phyloP scores from a whole-genome alignment of 1,139 yeast genomes.

The Chernovozyma sophiae-reginae region DNA sequence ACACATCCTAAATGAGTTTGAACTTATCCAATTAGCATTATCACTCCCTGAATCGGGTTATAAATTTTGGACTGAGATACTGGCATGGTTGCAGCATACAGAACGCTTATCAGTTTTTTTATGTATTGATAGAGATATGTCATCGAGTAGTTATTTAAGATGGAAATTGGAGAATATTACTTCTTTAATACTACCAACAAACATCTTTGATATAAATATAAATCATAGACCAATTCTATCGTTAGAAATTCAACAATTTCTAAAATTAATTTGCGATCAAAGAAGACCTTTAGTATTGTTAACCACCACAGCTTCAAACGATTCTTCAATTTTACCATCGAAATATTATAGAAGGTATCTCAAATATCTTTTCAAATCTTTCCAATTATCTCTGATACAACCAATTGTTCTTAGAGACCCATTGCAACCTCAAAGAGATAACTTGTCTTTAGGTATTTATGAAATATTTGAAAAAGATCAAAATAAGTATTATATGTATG shows the following conservation, averaged over 20 bases:
- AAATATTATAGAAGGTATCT: conserved; percentile 1
- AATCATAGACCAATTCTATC: background rate
- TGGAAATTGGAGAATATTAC: background rate
- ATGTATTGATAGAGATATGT: background rate
- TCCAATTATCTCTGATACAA: conserved; percentile 9
- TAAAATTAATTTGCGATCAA: background rate
- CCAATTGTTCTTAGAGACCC: conserved; percentile 34
- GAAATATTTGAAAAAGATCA: conserved; percentile 65
- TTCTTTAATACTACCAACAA: background rate
- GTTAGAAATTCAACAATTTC: background rate
- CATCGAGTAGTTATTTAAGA: background rate
- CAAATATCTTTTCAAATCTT: conserved; percentile 7
- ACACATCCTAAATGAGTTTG: background rate
- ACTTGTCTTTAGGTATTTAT: conserved; percentile 59
- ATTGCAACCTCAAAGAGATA: conserved; percentile 61
- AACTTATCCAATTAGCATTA: background rate
- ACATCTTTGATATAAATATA: background rate
- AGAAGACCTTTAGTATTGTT: background rate
- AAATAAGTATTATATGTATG: conserved; percentile 64
- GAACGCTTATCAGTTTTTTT: conserved; percentile 47
- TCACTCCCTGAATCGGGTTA: conserved; percentile 1
- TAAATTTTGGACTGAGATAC: conserved; percentile 4
- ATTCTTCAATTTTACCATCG: background rate
- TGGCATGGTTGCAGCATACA: conserved; percentile 26
- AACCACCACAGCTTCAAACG: background rate